Percentiles rank a stretch among this genome's conserved stretches.
Conservation (phyloP, 179 eudicot genomes). For the Patellifolia procumbens region DNA sequence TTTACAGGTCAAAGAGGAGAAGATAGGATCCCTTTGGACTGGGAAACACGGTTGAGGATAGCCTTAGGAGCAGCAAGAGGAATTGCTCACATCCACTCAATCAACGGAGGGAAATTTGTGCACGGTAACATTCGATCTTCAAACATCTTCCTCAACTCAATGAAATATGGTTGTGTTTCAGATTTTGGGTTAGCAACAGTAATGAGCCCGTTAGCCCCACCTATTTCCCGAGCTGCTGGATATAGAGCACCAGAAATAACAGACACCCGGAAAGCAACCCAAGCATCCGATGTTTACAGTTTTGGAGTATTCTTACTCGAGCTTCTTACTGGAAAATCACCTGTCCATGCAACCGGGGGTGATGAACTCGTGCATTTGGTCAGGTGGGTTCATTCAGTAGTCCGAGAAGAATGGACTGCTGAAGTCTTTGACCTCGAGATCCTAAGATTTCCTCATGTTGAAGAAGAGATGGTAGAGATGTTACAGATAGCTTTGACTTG, state of each 20-base stretch:
- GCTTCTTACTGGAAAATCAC: conserved; percentile 76
- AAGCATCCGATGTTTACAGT: conserved; percentile 73
- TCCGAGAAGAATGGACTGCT: conserved; percentile 78
- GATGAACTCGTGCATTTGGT: conserved; percentile 76
- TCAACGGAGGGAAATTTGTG: conserved; percentile 56
- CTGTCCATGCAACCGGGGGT: conserved; percentile 60
- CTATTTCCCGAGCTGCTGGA: conserved; percentile 71
- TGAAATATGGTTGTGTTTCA: conserved; percentile 52
- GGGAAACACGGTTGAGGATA: conserved; percentile 52
- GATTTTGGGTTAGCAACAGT: conserved; percentile 66
- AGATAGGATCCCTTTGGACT: conserved; percentile 52
- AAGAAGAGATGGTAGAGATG: conserved; percentile 88
- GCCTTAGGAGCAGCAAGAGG: conserved; percentile 68
- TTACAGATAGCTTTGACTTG: conserved; percentile 74
- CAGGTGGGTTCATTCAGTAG: conserved; percentile 88
- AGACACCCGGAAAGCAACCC: conserved; percentile 67
- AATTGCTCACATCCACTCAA: conserved; percentile 54
- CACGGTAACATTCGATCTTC: conserved; percentile 80
- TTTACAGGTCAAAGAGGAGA: conserved; percentile 58
- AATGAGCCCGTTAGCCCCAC: conserved; percentile 61
- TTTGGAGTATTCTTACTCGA: conserved; percentile 73
- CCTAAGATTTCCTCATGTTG: conserved; percentile 62
- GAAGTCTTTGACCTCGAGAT: conserved; percentile 82
- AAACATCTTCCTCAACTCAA: conserved; percentile 61
- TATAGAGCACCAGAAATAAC: conserved; percentile 83